These are phyloP conservation scores for Nicotiana tabacum DNA, from an alignment of 257 asterid species.

Conservation along the genomic window DNA sequence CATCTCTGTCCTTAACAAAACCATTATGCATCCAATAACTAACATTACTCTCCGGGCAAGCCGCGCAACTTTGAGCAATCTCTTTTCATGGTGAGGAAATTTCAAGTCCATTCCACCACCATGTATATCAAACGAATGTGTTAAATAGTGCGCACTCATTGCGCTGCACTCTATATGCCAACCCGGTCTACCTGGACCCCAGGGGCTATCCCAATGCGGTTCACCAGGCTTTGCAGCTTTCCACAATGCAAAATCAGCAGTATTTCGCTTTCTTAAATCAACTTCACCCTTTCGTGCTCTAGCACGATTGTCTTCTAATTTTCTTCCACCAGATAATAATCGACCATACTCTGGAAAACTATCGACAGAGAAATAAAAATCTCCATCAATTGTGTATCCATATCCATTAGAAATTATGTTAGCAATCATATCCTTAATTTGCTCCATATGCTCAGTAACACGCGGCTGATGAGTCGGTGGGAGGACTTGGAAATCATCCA, in stretches of 20 bases:
- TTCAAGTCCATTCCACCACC: conserved; percentile 90
- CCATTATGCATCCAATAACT: conserved; percentile 79
- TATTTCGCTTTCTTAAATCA: conserved; percentile 57
- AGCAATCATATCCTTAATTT: not conserved
- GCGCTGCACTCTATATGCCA: conserved; percentile 93
- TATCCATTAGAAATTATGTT: conserved; percentile 50
- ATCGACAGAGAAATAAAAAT: conserved; percentile 67
- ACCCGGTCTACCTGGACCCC: conserved; percentile 91
- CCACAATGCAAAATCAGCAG: conserved; percentile 80
- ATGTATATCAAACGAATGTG: conserved; percentile 65
- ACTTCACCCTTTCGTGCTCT: conserved; percentile 49
- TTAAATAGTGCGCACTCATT: conserved; percentile 74
- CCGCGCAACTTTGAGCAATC: conserved; percentile 73
- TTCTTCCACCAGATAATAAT: conserved; percentile 45
- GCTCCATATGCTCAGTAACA: not conserved
- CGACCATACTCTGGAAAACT: conserved; percentile 57
- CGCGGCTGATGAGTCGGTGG: not conserved
- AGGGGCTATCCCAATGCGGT: conserved; percentile 76
- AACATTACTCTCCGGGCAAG: conserved; percentile 66
- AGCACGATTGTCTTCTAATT: conserved; percentile 60
- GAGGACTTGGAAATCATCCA: conserved; percentile 26
- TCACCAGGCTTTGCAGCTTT: conserved; percentile 84
- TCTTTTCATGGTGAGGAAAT: conserved; percentile 87
- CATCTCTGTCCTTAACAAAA: conserved; percentile 51
- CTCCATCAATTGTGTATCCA: conserved; percentile 65